Evolutionary conservation across 2,329 filamentous ascomycete genomes (phyloP).

Genomic region (Aspergillus pseudotamarii): DNA sequence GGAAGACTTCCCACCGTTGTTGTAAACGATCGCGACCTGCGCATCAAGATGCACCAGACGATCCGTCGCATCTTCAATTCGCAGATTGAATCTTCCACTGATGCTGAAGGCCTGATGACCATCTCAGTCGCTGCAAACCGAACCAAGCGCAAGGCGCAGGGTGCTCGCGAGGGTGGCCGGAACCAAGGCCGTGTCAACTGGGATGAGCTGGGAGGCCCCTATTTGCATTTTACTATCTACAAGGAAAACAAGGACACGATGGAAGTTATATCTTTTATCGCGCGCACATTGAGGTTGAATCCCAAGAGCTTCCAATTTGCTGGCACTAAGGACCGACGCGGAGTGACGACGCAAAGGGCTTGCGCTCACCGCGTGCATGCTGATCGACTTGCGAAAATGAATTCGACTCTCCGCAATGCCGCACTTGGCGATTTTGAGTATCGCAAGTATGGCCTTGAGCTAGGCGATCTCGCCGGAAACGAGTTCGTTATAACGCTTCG

Average conservation of each 20-base stretch:
- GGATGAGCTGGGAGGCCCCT: constrained; percentile 73
- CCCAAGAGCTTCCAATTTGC: constrained; percentile 76
- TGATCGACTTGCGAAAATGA: constrained; percentile 66
- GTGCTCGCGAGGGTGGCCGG: constrained; percentile 32
- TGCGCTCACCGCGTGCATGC: constrained; percentile 65
- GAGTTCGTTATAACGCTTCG: constrained; percentile 92
- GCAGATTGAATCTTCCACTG: constrained; percentile 75
- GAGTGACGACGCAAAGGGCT: constrained; percentile 80
- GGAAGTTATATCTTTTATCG: constrained; percentile 79
- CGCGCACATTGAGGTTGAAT: constrained; percentile 70
- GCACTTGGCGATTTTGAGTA: constrained; percentile 81
- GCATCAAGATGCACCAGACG: constrained; percentile 65
- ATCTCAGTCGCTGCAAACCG: constrained; percentile 52
- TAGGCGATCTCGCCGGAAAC: constrained; percentile 85
- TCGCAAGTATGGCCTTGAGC: constrained; percentile 68
- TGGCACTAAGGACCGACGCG: constrained; percentile 88
- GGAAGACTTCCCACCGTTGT: constrained; percentile 55
- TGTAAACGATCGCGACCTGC: constrained; percentile 62
- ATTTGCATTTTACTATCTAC: constrained; percentile 87
- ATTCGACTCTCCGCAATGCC: constrained; percentile 62
- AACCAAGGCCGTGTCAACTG: constrained; percentile 56
- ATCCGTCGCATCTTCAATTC: constrained; percentile 80
- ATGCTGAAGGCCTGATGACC: constrained; percentile 68
- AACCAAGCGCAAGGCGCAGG: constrained; percentile 36
- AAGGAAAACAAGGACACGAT: constrained; percentile 98